Evolutionary conservation across 2,329 filamentous ascomycete genomes (phyloP), one percentile per base, ranked within the genome.

Genomic region (Ceratocystis cacaofunesta): DNA sequence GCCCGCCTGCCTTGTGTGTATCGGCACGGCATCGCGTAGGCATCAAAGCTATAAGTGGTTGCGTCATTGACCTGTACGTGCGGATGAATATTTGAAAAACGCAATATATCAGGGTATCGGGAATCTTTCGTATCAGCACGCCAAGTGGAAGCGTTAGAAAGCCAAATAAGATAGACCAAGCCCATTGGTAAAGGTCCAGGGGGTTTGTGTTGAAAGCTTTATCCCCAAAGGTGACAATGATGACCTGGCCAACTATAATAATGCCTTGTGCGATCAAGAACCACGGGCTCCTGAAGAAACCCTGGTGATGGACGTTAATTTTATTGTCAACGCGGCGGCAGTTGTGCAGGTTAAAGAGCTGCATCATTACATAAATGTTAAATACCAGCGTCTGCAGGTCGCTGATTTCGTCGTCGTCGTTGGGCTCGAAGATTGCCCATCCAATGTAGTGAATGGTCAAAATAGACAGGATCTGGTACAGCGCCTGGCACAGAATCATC

Each of bases 281-380:
- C 82, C 89, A 92, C 68, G 81, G 85, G 71, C 94, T 95, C 65
- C 80, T 80, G 19, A 82, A 77, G 57, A 92, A 82, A 30, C 87
- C 87, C 72, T 92, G 88, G 68, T 92, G 90, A 70, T 75, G 76
- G 65, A 94, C 86, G 72, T 94, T 92, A 74, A 92, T 85, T 68
- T 85, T 85, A 73, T 85, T 85, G 70, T 85, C 83, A 0, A 85
- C 76, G 48, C 83, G 82, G 36, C 84, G 79, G 71, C 83, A 84
- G 74, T 86, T 87, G 75, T 85, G 81, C 72, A 85, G 79, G 72
- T 87, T 87, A 76, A 87, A 88, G 68, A 88, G 85, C 70, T 88
- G 85, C 80, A 87, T 84, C 84, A 84, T 88, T 2, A 88, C 85
- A 69, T 86, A 88, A 0, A 81, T 83, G 73, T 88, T 88, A 76